phyloP scores from a whole-genome alignment of 2,329 filamentous ascomycete species.

The Apiospora kogelbergensis region DNA sequence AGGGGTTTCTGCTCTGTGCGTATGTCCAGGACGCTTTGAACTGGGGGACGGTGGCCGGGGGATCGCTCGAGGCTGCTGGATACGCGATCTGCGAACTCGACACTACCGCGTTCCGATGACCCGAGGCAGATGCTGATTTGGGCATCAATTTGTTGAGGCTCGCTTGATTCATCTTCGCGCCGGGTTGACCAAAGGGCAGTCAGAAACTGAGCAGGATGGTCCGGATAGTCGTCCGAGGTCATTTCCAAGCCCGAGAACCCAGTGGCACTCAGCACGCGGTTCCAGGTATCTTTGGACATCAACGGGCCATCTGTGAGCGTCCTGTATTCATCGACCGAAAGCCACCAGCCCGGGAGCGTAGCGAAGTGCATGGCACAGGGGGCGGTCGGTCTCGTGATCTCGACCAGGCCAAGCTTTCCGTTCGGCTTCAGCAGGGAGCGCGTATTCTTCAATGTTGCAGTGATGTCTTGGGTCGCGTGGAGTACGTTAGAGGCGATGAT shows the following conservation, averaged over 20 bases:
- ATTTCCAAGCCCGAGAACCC: conserved; percentile 10
- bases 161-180: conserved; percentile 7
- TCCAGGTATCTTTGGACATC: background rate
- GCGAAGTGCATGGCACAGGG: conserved; percentile 13
- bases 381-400: conserved; percentile 21
- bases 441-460: conserved; percentile 23
- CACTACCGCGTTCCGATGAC: conserved; percentile 13
- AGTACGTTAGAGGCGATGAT: conserved; percentile 30
- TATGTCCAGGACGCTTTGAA: background rate
- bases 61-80: conserved; percentile 2
- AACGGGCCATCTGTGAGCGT: conserved; percentile 1
- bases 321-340: background rate
- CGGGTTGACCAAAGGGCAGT: conserved; percentile 16
- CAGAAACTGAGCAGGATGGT: conserved; percentile 14
- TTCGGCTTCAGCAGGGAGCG: conserved; percentile 28
- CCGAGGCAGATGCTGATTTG: conserved; percentile 9
- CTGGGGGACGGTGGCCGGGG: background rate
- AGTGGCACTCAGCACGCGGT: background rate
- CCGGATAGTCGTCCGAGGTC: conserved; percentile 11
- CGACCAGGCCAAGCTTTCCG: conserved; percentile 32
- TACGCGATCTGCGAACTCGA: conserved; percentile 15
- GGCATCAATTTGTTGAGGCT: background rate
- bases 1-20: conserved; percentile 3
- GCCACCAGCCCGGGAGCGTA: conserved; percentile 6
- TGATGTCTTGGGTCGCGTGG: conserved; percentile 26